Percentiles rank a stretch among this genome's conserved stretches.
Evolutionary conservation across 805 yeast species (phyloP).

Genomic region (Phaffomyces thermotolerans): DNA sequence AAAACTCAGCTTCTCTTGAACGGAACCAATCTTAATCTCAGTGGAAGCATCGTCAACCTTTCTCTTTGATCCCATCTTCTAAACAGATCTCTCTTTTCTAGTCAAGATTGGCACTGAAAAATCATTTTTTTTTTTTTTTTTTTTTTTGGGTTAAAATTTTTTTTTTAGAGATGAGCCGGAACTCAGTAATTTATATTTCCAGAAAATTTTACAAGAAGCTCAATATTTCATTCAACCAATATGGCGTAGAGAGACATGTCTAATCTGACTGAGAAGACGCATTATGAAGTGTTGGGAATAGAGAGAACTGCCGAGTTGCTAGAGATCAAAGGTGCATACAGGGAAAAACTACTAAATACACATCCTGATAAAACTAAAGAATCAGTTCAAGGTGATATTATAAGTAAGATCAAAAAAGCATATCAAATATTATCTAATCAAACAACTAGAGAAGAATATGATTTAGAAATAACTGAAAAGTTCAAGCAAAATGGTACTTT

Average conservation of each 20-base stretch:
- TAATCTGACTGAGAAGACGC: slow-evolving; percentile 21
- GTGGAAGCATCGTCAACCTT: slow-evolving; percentile 23
- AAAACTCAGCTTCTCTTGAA: slow-evolving; percentile 37
- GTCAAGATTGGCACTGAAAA: too few species aligned
- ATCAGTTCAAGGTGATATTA: slow-evolving; percentile 15
- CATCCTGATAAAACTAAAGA: slow-evolving; percentile 73
- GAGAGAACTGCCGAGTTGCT: slow-evolving; percentile 27
- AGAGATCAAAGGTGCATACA: slow-evolving; percentile 60
- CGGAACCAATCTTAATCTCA: slow-evolving; percentile 32
- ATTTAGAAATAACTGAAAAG: slow-evolving; percentile 32
- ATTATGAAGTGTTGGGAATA: slow-evolving; percentile 57
- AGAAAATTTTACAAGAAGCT: not conserved
- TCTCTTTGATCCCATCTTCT: not conserved
- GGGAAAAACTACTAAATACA: slow-evolving; percentile 42
- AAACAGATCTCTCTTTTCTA: too few species aligned
- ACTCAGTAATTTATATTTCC: not conserved
- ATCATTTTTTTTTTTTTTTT: too few species aligned
- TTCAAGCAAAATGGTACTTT: slow-evolving; percentile 28
- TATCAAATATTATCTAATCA: slow-evolving; percentile 47
- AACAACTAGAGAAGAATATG: slow-evolving; percentile 41
- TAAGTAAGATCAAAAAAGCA: slow-evolving; percentile 54
- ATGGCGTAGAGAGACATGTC: too few species aligned
- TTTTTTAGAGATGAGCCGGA: slow-evolving; percentile 3
- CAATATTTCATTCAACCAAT: too few species aligned
- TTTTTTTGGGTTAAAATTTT: too few species aligned